Evolutionary conservation across 257 asterid species (phyloP).

Genomic region (Scutellaria galericulata): DNA sequence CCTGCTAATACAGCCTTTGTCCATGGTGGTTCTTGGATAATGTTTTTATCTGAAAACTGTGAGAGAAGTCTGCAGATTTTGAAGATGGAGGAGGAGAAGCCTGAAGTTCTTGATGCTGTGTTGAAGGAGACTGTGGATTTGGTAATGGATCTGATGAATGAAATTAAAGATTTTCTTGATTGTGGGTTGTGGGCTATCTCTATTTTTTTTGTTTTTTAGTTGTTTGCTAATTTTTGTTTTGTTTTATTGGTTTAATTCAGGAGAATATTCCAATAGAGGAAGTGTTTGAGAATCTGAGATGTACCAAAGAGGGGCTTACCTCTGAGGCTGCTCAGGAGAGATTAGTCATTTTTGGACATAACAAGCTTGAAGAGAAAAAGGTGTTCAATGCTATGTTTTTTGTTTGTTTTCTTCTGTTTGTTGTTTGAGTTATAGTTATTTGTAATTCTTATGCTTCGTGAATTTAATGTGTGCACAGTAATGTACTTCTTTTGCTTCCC

Average conservation of each 20-base stretch:
- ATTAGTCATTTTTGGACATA: slow-evolving; percentile 88
- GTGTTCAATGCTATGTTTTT: slow-evolving; percentile 39
- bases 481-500: slow-evolving; percentile 12
- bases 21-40: slow-evolving; percentile 45
- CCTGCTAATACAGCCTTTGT: slow-evolving; percentile 32
- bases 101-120: slow-evolving; percentile 96
- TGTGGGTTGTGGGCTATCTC: slow-evolving; percentile 26
- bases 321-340: slow-evolving; percentile 83
- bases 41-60: slow-evolving; percentile 42
- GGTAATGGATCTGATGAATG: slow-evolving; percentile 86
- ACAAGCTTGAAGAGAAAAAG: slow-evolving; percentile 98
- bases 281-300: slow-evolving; percentile 93
- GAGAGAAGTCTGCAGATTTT: slow-evolving; percentile 30
- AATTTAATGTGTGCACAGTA: slow-evolving; percentile 28
- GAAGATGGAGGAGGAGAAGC: slow-evolving; percentile 84
- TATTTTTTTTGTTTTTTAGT: slow-evolving; percentile 18
- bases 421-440: slow-evolving; percentile 19
- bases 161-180: slow-evolving; percentile 27
- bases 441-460: slow-evolving; percentile 24
- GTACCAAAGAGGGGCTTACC: slow-evolving; percentile 89
- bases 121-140: slow-evolving; percentile 97
- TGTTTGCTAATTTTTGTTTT: slow-evolving; percentile 30
- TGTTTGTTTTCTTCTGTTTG: slow-evolving; percentile 1
- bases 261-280: slow-evolving; percentile 96
- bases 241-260: slow-evolving; percentile 46